Evolutionary conservation across 805 yeast genomes (phyloP).

Genomic region (Saturnispora silvae): DNA sequence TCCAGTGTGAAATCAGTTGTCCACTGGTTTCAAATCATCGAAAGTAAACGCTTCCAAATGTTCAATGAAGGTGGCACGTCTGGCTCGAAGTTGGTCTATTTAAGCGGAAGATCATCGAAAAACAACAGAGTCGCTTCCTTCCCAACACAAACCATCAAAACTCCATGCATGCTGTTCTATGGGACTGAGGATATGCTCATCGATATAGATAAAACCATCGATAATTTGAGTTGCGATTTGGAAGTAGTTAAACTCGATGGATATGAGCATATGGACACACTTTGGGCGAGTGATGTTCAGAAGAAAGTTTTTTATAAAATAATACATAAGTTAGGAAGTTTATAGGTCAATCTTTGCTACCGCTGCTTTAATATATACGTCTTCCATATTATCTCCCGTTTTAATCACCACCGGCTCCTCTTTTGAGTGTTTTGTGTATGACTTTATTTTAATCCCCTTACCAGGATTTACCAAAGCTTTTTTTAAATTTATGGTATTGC

Average conservation of each 20-base stretch:
- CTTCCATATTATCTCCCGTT: slow-evolving; percentile 1
- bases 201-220: slow-evolving; percentile 67
- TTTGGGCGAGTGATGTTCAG: slow-evolving; percentile 74
- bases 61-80: slow-evolving; percentile 33
- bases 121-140: slow-evolving; percentile 41
- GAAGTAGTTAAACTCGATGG: slow-evolving; percentile 38
- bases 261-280: slow-evolving; percentile 85
- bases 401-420: background rate
- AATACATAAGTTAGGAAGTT: slow-evolving; percentile 4
- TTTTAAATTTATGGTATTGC: too few relatives aligned
- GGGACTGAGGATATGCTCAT: slow-evolving; percentile 77
- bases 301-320: slow-evolving; percentile 28
- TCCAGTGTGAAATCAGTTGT: slow-evolving; percentile 47
- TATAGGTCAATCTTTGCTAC: background rate
- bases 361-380: background rate
- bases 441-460: background rate
- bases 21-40: slow-evolving; percentile 39
- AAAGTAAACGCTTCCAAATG: slow-evolving; percentile 40
- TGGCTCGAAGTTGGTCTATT: slow-evolving; percentile 22
- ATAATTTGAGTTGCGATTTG: slow-evolving; percentile 45
- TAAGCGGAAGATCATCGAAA: slow-evolving; percentile 20
- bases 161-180: slow-evolving; percentile 71
- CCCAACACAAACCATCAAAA: slow-evolving; percentile 57
- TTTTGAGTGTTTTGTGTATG: background rate
- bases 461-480: too few relatives aligned